Evolutionary conservation across 139 green algal genomes (phyloP).

Genomic region (Chlamydomonas eustigma): DNA sequence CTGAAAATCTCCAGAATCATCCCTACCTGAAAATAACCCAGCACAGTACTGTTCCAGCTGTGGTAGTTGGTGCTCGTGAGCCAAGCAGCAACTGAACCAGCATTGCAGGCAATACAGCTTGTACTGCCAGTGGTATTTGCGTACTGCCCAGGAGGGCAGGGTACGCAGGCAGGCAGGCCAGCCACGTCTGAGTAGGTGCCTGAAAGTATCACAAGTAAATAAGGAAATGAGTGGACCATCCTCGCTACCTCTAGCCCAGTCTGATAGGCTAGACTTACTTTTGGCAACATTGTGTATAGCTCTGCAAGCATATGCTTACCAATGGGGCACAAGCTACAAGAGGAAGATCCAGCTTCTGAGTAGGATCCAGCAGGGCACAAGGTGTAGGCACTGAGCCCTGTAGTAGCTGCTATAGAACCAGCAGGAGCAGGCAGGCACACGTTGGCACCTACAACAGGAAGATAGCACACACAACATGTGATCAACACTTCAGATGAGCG

Average conservation of each 20-base stretch:
- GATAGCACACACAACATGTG: too few species aligned
- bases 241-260: too few species aligned
- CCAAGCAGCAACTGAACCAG: not conserved
- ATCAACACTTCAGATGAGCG: too few species aligned
- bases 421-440: not conserved
- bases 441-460: not conserved
- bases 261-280: too few species aligned
- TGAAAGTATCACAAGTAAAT: too few species aligned
- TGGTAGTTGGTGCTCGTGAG: not conserved
- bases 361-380: not conserved
- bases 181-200: conserved; percentile 7
- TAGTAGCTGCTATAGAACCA: not conserved
- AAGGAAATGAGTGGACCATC: too few species aligned
- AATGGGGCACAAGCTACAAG: not conserved
- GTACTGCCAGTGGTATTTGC: not conserved
- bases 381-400: not conserved
- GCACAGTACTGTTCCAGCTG: not conserved
- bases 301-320: too few species aligned
- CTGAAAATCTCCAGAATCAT: too few species aligned
- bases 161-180: not conserved
- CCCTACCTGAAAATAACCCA: not conserved
- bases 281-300: too few species aligned
- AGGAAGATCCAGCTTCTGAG: not conserved
- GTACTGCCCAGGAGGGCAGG: conserved; percentile 8
- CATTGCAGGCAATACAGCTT: not conserved